These are phyloP conservation scores for Leccinum fallax DNA, from an alignment of 1,284 basidiomycete species.

Conservation along the genomic window DNA sequence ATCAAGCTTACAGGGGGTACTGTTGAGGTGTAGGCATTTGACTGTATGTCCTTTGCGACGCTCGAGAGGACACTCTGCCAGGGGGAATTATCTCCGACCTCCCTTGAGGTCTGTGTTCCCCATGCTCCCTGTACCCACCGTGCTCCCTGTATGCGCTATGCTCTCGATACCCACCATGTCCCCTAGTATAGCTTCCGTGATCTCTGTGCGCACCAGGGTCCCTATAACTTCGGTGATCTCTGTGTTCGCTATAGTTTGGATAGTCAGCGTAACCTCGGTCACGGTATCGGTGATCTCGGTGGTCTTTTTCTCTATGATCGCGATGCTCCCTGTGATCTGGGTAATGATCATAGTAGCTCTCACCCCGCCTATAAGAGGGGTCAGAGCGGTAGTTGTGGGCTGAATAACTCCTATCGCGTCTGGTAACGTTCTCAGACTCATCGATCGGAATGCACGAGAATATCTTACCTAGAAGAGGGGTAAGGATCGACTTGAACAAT, in stretches of 20 bases:
- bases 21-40: slow-evolving; percentile 23
- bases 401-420: slow-evolving; percentile 32
- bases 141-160: slow-evolving; percentile 22
- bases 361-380: slow-evolving; percentile 24
- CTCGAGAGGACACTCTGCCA: slow-evolving; percentile 29
- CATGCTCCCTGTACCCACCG: slow-evolving; percentile 24
- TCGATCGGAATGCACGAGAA: not conserved
- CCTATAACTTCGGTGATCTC: slow-evolving; percentile 21
- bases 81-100: slow-evolving; percentile 25
- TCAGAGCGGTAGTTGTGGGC: slow-evolving; percentile 28
- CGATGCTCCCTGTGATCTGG: slow-evolving; percentile 26
- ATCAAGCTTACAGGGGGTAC: slow-evolving; percentile 22
- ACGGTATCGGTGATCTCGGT: slow-evolving; percentile 28
- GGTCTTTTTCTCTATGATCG: slow-evolving; percentile 23
- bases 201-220: slow-evolving; percentile 16
- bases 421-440: slow-evolving; percentile 14
- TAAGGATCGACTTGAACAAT: slow-evolving; percentile 30
- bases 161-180: slow-evolving; percentile 13
- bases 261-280: slow-evolving; percentile 25
- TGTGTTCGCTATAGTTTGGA: slow-evolving; percentile 22
- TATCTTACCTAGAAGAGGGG: slow-evolving; percentile 27
- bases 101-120: slow-evolving; percentile 21
- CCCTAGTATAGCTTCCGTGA: slow-evolving; percentile 14
- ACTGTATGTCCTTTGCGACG: slow-evolving; percentile 33
- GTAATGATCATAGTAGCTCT: slow-evolving; percentile 23